Percentiles rank a stretch among this genome's conserved stretches.
These are phyloP conservation scores for Xylaria longipes DNA, from an alignment of 495 filamentous ascomycete genomes.

Conservation along the genomic window DNA sequence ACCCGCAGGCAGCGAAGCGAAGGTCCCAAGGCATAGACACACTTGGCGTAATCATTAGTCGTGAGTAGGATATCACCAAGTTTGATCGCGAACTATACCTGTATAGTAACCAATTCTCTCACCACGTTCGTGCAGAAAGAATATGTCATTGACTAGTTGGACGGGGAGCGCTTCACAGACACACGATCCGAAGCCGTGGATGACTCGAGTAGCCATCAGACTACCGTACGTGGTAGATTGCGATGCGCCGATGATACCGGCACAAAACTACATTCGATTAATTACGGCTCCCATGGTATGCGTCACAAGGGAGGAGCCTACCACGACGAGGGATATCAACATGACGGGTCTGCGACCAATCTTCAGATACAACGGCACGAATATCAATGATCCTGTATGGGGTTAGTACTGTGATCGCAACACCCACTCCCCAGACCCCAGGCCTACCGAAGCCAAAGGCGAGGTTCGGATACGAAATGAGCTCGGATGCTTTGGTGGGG, in stretches of 20 bases:
- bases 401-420: constrained; percentile 19
- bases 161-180: constrained; percentile 70
- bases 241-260: constrained; percentile 63
- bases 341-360: constrained; percentile 66
- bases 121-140: constrained; percentile 68
- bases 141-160: constrained; percentile 71
- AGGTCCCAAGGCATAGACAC: constrained; percentile 64
- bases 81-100: constrained; percentile 37
- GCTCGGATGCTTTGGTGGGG: constrained; percentile 56
- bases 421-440: neutral
- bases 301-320: constrained; percentile 34
- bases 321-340: constrained; percentile 58
- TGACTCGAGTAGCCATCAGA: constrained; percentile 62
- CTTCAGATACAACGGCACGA: constrained; percentile 67
- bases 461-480: constrained; percentile 68
- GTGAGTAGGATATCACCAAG: neutral
- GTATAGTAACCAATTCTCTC: constrained; percentile 66
- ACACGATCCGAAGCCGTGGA: constrained; percentile 63
- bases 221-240: constrained; percentile 56
- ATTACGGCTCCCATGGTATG: neutral
- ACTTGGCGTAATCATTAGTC: constrained; percentile 40
- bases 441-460: constrained; percentile 64
- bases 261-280: constrained; percentile 52
- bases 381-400: constrained; percentile 56
- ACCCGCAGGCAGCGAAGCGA: constrained; percentile 64